Evolutionary conservation across 495 filamentous ascomycete genomes (phyloP), one percentile per base, ranked within the genome.

Genomic region (Xylaria venustula): DNA sequence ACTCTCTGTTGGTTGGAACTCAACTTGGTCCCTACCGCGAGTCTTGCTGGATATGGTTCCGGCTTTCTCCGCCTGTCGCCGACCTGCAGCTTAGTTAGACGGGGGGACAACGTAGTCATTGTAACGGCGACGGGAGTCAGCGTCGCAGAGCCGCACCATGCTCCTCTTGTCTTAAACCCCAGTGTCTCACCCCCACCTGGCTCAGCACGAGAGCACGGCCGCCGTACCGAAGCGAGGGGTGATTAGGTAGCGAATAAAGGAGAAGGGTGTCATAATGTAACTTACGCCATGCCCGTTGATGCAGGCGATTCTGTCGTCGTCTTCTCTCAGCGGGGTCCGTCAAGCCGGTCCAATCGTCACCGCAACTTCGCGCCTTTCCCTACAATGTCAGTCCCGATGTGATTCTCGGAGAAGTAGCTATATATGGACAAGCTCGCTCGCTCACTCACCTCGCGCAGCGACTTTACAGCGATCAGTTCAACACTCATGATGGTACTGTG

Each of bases 221-320:
- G n/a, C n/a, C n/a, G 51, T 41, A 32, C 32, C 28, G 26, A 17
- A 2, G 5, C 28, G 26, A 4, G 19, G 11, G 15, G 17, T 3
- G 17, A 5, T 7, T 40, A 12, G 19, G 9, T 40, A 40, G 6
- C 19, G 28, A 28, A 17, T 20, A 20, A 34, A 6, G 25, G n/a
- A n/a, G n/a, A n/a, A 28, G 11, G 8, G 49, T 11, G 12, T 41
- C 17, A 3, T 32, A n/a, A n/a, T 20, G 44, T 26, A 4, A 68
- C 70, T 59, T 66, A 72, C 67, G 60, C 63, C 64, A 71, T 7
- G 67, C 66, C 41, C 70, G 65, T 45, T 73, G 70, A 58, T 73
- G 64, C 34, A 73, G 40, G 44, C 70, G 64, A 36, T 68, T 73
- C 55, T 72, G 68, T 40, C 60, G 46, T 36, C 60, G 62, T 54